Base-by-base conservation (phyloP, 176 grass and related monocot genomes). In the Puccinellia tenuiflora region DNA sequence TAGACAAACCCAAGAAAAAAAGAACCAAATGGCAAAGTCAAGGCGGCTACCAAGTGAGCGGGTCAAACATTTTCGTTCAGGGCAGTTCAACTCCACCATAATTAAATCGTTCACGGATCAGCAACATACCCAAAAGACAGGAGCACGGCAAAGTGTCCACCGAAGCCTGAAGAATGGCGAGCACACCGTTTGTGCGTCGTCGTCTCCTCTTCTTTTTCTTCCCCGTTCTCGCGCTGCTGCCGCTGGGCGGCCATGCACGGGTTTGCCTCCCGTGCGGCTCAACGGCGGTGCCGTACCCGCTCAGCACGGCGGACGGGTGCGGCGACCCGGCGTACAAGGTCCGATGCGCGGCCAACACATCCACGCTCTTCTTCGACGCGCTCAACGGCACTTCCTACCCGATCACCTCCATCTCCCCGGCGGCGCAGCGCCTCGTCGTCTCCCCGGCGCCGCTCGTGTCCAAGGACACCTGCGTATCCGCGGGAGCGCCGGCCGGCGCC, bases 261-360 rank as follows among this genome's bases (percentile, higher is more conserved):
- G 55, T 38, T 52, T 97, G 94, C 77, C 79, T 87, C 25, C 86
- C 81, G 16, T 97, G 91, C 76, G 91, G 94, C 21, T 70, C 88
- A 8, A 91, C 78, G 74, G 22, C 76, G 16, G 91, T 97, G 22
- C 94, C 94, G 45, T 97, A 86, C 82, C 94, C 91, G 20, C 85
- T 97, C 4, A 93, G 88, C 89, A 97, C 94, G 79, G 72, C 75
- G 5, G 59, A 47, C n/a, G 83, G 64, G 15, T 97, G 94, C 76
- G 94, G 94, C 38, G 94, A 97, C 66, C 81, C 68, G 21, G 62
- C 87, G 37, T 97, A 93, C 84, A 85, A 85, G 88, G 83, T 96
- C 81, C 90, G 86, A 37, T 97, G 91, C 79, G 71, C 39, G 17
- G 39, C 21, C 59, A 29, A 22, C 60, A 70, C 73, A 11, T 81